Conservation (phyloP, 2,329 filamentous ascomycete genomes). For the Ilyonectria sp. region DNA sequence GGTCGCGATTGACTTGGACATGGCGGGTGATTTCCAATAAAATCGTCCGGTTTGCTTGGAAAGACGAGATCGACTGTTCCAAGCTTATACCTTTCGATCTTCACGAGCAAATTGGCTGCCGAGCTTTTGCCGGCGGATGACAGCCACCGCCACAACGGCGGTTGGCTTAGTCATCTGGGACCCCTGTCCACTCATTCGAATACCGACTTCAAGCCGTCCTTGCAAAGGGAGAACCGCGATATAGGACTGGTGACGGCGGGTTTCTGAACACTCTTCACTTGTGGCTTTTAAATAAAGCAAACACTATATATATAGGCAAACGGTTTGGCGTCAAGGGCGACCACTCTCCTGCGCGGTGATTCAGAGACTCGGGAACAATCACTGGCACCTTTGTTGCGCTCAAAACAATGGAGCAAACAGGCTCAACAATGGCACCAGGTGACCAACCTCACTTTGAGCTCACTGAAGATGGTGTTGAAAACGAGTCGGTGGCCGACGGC, state of each 20-base stretch:
- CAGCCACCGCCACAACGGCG: conserved; percentile 7
- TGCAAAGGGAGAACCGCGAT: conserved; percentile 7
- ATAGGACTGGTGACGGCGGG: conserved; percentile 10
- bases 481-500: conserved; percentile 42
- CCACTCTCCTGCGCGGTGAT: conserved; percentile 1
- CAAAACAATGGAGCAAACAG: conserved; percentile 49
- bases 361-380: neutral
- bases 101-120: conserved; percentile 45
- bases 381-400: conserved; percentile 17
- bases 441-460: conserved; percentile 48
- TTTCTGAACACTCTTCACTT: conserved; percentile 7
- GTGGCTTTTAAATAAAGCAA: neutral
- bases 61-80: conserved; percentile 35
- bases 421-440: conserved; percentile 40
- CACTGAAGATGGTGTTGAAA: conserved; percentile 48
- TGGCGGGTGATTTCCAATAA: conserved; percentile 44
- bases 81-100: conserved; percentile 48
- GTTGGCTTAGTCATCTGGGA: conserved; percentile 44
- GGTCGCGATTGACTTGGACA: conserved; percentile 57
- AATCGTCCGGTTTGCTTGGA: conserved; percentile 33
- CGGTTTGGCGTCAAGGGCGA: conserved; percentile 6
- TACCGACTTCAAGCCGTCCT: conserved; percentile 26
- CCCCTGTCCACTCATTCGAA: conserved; percentile 17
- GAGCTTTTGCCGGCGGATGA: conserved; percentile 45
- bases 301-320: conserved; percentile 10